Percentiles rank a stretch among this genome's conserved stretches.
Conservation (phyloP, 1,284 basidiomycete species). For the Heterobasidion parviporum region DNA sequence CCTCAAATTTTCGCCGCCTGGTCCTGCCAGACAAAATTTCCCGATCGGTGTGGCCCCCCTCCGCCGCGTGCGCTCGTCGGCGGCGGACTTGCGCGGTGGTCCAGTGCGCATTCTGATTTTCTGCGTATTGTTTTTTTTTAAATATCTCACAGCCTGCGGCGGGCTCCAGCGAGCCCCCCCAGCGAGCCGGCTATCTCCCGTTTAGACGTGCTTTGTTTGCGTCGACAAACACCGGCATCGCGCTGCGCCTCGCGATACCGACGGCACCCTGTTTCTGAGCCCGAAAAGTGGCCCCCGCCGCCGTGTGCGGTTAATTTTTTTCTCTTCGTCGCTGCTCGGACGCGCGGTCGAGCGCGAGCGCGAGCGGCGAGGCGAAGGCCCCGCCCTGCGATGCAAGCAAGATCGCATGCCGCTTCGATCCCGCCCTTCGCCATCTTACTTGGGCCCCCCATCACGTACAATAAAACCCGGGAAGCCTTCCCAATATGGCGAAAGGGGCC, state of each 20-base stretch:
- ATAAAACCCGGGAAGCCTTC: neutral
- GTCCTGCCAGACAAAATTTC: neutral
- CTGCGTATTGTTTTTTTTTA: neutral
- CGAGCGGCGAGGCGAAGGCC: too few species aligned
- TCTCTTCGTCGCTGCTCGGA: too few species aligned
- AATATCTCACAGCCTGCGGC: neutral
- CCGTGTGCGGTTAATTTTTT: neutral
- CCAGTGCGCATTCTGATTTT: neutral
- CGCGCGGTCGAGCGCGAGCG: too few species aligned
- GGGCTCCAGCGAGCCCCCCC: neutral
- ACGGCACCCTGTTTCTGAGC: neutral
- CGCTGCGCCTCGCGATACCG: neutral
- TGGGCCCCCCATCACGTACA: neutral
- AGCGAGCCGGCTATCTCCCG: slow-evolving; percentile 5
- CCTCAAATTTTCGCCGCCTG: neutral
- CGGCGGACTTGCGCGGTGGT: neutral
- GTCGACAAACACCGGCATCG: neutral
- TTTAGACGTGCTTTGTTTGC: neutral
- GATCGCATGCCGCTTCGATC: neutral
- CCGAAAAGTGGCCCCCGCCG: neutral
- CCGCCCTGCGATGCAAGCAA: neutral
- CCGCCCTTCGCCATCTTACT: neutral
- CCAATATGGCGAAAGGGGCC: slow-evolving; percentile 1
- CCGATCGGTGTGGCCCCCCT: neutral
- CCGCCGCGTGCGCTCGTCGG: too few species aligned